Conservation (phyloP, 2,329 filamentous ascomycete genomes). For the Nemania serpens region DNA sequence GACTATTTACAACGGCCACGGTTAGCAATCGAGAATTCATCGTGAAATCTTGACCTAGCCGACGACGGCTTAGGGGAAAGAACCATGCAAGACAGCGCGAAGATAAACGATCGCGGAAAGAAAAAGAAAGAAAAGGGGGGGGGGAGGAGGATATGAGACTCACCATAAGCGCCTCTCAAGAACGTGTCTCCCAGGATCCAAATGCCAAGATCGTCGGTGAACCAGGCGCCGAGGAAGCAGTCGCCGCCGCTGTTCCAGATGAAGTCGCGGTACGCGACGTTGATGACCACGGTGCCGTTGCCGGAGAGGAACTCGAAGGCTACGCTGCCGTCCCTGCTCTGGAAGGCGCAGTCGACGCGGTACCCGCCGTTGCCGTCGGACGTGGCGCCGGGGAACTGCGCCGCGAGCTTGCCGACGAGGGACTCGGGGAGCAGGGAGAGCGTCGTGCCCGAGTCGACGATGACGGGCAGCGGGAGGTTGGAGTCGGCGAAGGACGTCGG, state of each 20-base stretch:
- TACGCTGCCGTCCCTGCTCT: slow-evolving; percentile 46
- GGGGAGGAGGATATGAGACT: slow-evolving; percentile 12
- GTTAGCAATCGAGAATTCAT: neutral
- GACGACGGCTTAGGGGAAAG: neutral
- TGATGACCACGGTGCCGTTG: slow-evolving; percentile 38
- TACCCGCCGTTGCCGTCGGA: slow-evolving; percentile 51
- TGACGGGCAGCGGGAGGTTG: slow-evolving; percentile 46
- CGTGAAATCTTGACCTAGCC: neutral
- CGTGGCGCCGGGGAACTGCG: slow-evolving; percentile 47
- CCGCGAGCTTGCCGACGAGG: slow-evolving; percentile 50
- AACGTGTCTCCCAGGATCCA: slow-evolving; percentile 43
- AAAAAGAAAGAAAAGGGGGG: neutral
- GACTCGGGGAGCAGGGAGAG: slow-evolving; percentile 51
- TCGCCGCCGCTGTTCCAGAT: slow-evolving; percentile 38
- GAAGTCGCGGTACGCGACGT: slow-evolving; percentile 39
- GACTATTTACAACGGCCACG: slow-evolving; percentile 22
- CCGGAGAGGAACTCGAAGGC: slow-evolving; percentile 51
- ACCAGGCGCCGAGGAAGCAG: slow-evolving; percentile 38
- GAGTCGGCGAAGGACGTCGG: slow-evolving; percentile 24
- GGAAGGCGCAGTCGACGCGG: slow-evolving; percentile 49
- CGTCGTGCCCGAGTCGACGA: slow-evolving; percentile 60
- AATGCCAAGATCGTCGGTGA: slow-evolving; percentile 30
- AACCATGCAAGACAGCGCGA: neutral
- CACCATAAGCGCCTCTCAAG: slow-evolving; percentile 40
- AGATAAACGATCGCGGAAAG: too few species aligned